phyloP scores from a whole-genome alignment of 495 filamentous ascomycete species.

The Neurospora sp. region DNA sequence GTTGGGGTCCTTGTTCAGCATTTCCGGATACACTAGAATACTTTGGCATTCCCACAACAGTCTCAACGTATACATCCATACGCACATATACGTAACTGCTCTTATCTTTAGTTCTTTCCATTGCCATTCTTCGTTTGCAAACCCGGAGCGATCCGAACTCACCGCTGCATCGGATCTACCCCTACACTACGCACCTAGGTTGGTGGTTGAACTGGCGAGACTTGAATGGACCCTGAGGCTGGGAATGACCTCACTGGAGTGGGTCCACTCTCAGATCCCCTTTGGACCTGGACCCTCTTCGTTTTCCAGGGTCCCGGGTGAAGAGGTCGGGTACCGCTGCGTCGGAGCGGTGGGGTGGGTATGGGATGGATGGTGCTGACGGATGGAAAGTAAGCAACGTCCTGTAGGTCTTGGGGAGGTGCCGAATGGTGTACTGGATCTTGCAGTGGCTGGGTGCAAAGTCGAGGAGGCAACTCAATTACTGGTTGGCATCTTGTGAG shows the following conservation, averaged over 20 bases:
- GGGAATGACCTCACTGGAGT: background rate
- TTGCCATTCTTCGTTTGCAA: background rate
- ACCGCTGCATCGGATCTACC: background rate
- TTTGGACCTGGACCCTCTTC: background rate
- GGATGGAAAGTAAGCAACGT: background rate
- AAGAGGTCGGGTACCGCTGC: background rate
- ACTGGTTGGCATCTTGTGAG: no score
- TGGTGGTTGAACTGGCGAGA: background rate
- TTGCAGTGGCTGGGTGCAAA: background rate
- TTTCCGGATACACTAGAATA: background rate
- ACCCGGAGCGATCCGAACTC: background rate
- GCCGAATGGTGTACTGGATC: background rate
- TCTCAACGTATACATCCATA: background rate
- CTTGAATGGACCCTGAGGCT: background rate
- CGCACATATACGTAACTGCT: background rate
- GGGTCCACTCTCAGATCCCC: background rate
- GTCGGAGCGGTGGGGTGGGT: background rate
- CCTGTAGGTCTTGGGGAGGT: background rate
- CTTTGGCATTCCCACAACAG: background rate
- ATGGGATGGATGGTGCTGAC: background rate
- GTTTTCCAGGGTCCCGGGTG: background rate
- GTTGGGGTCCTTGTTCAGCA: background rate
- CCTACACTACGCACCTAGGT: background rate
- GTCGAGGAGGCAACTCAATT: background rate
- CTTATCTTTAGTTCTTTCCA: background rate